These are phyloP conservation scores for Coleophoma crateriformis DNA, from an alignment of 2,329 filamentous ascomycete species.

Conservation along the genomic window DNA sequence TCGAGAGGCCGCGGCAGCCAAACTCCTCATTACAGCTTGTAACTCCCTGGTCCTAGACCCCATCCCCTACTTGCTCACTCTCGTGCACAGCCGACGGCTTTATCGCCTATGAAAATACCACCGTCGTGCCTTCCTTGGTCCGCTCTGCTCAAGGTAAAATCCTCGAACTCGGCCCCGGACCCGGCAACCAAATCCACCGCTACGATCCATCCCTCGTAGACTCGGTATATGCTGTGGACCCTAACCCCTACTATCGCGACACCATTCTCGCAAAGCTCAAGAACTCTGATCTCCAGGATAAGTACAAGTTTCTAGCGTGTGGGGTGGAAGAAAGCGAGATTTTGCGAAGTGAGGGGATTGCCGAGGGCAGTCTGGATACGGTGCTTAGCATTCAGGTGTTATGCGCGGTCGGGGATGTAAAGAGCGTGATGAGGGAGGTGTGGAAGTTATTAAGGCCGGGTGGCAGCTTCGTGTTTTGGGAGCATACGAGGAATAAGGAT, in stretches of 20 bases:
- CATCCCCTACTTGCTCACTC: too few relatives aligned
- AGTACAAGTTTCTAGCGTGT: constrained; percentile 29
- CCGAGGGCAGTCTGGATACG: constrained; percentile 29
- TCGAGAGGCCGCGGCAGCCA: too few relatives aligned
- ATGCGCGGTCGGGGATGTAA: constrained; percentile 29
- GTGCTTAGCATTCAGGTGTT: constrained; percentile 36
- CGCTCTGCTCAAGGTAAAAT: constrained; percentile 26
- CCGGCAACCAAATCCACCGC: constrained; percentile 34
- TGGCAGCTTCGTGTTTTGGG: constrained; percentile 38
- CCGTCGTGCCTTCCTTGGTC: constrained; percentile 22
- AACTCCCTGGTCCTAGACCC: too few relatives aligned
- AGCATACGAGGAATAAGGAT: constrained; percentile 28
- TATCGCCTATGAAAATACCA: too few relatives aligned
- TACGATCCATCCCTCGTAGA: constrained; percentile 26
- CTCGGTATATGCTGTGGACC: constrained; percentile 33
- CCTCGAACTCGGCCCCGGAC: constrained; percentile 37
- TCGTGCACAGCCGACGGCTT: too few relatives aligned
- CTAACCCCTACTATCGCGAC: constrained; percentile 28
- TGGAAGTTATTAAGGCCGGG: constrained; percentile 36
- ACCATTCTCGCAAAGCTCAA: constrained; percentile 13
- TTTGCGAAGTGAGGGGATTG: constrained; percentile 28
- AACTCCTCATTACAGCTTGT: too few relatives aligned
- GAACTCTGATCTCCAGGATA: constrained; percentile 11
- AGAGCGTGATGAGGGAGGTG: constrained; percentile 21
- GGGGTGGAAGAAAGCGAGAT: constrained; percentile 30